Percentiles rank a stretch among this genome's conserved stretches.
Evolutionary conservation across 169 alveolate species (phyloP).

Genomic region (Plasmodium vivax): DNA sequence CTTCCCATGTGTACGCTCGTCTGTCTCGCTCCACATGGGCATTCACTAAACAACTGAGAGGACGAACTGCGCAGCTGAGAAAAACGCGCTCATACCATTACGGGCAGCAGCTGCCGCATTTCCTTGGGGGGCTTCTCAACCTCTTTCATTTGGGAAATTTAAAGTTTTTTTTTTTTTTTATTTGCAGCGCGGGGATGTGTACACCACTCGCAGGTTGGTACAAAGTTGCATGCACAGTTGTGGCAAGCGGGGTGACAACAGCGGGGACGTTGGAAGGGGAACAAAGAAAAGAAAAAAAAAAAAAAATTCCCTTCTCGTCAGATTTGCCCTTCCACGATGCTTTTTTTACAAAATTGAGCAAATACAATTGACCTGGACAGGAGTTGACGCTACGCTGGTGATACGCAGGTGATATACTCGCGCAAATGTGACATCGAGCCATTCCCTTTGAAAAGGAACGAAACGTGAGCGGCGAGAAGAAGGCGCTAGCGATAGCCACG

Average conservation of each 20-base stretch:
- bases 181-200: not conserved
- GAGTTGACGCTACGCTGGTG: not conserved
- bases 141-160: slow-evolving; percentile 19
- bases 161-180: not conserved
- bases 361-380: not conserved
- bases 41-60: not conserved
- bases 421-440: not conserved
- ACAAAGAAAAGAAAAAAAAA: not conserved
- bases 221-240: not conserved
- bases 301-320: not conserved
- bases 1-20: too few relatives aligned
- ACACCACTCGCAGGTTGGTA: not conserved
- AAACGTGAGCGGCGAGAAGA: not conserved
- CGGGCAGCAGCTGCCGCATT: slow-evolving; percentile 52
- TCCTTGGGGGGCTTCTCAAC: not conserved
- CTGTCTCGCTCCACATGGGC: too few relatives aligned
- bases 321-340: not conserved
- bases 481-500: not conserved
- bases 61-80: not conserved
- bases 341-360: not conserved
- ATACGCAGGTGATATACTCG: not conserved
- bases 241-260: not conserved
- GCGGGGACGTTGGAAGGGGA: not conserved
- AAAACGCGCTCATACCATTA: slow-evolving; percentile 21
- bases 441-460: not conserved